Evolutionary conservation across 257 asterid species (phyloP), one percentile per base, ranked within the genome.

Genomic region (Ilex asprella): DNA sequence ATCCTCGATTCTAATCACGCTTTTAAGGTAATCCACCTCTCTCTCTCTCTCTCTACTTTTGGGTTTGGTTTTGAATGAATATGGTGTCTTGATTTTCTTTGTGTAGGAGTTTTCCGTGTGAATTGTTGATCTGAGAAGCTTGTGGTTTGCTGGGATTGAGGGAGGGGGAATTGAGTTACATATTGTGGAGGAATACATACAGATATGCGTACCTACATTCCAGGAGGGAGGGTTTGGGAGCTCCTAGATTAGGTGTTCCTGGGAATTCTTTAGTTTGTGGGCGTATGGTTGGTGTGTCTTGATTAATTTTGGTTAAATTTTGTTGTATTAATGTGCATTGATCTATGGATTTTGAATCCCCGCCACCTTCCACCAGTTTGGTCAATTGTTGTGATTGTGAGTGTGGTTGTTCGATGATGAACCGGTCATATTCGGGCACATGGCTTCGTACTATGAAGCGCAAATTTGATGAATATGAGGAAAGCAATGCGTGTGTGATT

Each of bases 331-430:
- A 69, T 77, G 66, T 57, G 62, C 55, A 31, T 78, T 56, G 66
- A 16, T 61, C 64, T 60, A 90, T 90, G 97, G 92, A 83, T 70
- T 74, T 83, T 57, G 86, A 72, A 60, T 67, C 58, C 61, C 61
- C 78, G 46, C 66, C 77, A 67, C 67, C 79, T 1, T 76, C 79
- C 2, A 62, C 74, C 29, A 77, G 78, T 73, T 50, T 41, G 75
- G 70, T 62, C 59, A 80, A 85, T 70, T 85, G 96, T 71, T 82
- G 92, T 58, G 84, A 89, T 64, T 89, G 96, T 47, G 96, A 85
- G 31, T 89, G 94, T 75, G 73, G 70, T 73, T 84, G 95, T 59
- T 65, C 73, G 5, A 16, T 43, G 66, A 81, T 78, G 70, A 79
- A 77, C 68, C 71, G 77, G 66, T 74, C 86, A 6, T 75, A 62